Evolutionary conservation across 2,329 filamentous ascomycete species (phyloP).

Genomic region (Talaromyces verruculosus): DNA sequence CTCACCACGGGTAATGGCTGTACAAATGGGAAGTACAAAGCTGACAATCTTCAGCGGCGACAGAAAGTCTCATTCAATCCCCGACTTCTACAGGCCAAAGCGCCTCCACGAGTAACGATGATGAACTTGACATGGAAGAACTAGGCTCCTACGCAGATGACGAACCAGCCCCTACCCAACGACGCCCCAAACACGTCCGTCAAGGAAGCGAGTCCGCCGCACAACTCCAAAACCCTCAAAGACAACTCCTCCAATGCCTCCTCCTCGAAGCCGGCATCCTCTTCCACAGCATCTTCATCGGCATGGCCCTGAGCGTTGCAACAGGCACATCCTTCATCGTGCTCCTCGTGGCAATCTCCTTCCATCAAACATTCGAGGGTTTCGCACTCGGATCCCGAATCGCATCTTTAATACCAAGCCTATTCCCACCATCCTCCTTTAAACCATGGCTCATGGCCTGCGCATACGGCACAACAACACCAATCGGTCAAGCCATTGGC

Average conservation of each 20-base stretch:
- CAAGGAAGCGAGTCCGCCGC: constrained; percentile 30
- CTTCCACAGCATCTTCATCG: constrained; percentile 83
- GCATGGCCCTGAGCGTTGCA: constrained; percentile 80
- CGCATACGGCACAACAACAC: constrained; percentile 69
- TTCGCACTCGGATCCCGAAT: constrained; percentile 83
- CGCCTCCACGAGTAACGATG: constrained; percentile 52
- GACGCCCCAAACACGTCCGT: constrained; percentile 20
- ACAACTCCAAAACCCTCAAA: constrained; percentile 58
- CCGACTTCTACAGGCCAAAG: constrained; percentile 1
- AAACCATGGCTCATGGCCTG: constrained; percentile 72
- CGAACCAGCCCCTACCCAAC: constrained; percentile 13
- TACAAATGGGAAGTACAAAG: not conserved
- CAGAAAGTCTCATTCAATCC: constrained; percentile 12
- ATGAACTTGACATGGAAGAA: constrained; percentile 63
- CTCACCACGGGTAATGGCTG: not conserved
- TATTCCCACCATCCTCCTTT: constrained; percentile 68
- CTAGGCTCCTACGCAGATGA: constrained; percentile 33
- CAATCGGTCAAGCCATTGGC: constrained; percentile 79
- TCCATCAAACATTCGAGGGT: constrained; percentile 87
- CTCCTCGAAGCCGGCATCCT: constrained; percentile 80
- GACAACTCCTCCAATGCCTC: constrained; percentile 72
- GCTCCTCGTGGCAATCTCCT: constrained; percentile 75
- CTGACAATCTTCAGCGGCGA: not conserved
- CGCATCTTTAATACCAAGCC: constrained; percentile 65
- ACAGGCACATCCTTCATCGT: constrained; percentile 77